Conservation (phyloP, 306 rosid species). For the Canavalia gladiata region DNA sequence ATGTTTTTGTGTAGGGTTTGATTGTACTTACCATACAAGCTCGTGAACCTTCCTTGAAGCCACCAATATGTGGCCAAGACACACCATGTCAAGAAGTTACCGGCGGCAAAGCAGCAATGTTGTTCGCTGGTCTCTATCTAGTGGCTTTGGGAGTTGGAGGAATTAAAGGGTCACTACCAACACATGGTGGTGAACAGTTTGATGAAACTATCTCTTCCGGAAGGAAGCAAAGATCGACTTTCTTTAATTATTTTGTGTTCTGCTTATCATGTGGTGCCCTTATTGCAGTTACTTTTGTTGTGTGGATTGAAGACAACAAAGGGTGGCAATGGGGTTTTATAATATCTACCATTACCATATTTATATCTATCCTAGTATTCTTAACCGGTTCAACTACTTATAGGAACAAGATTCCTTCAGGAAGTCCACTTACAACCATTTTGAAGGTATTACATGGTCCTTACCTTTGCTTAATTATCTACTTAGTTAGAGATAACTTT, state of each 20-base stretch:
- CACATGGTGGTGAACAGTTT: slow-evolving; percentile 95
- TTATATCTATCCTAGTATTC: slow-evolving; percentile 77
- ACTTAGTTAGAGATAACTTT: neutral
- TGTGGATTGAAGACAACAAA: slow-evolving; percentile 95
- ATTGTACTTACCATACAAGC: too few species aligned
- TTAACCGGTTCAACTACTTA: slow-evolving; percentile 77
- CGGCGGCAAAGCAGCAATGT: slow-evolving; percentile 70
- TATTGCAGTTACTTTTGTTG: slow-evolving; percentile 91
- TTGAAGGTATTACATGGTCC: slow-evolving; percentile 63
- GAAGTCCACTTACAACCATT: slow-evolving; percentile 93
- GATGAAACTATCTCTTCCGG: slow-evolving; percentile 73
- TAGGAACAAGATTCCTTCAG: slow-evolving; percentile 77
- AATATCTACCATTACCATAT: slow-evolving; percentile 71
- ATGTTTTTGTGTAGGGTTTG: slow-evolving; percentile 64
- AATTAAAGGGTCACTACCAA: slow-evolving; percentile 83
- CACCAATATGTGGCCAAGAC: slow-evolving; percentile 57
- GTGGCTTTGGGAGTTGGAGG: slow-evolving; percentile 98
- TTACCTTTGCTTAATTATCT: neutral
- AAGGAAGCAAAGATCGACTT: slow-evolving; percentile 89
- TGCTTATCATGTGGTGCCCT: slow-evolving; percentile 86
- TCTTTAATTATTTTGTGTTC: slow-evolving; percentile 85
- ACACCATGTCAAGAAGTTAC: slow-evolving; percentile 67
- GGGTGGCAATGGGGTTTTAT: slow-evolving; percentile 99
- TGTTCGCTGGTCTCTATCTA: slow-evolving; percentile 77
- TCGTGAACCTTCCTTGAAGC: slow-evolving; percentile 59